Percentiles rank a stretch among this genome's conserved stretches.
phyloP scores from a whole-genome alignment of 768 basidiomycete genomes.

The Suillus brevipes region DNA sequence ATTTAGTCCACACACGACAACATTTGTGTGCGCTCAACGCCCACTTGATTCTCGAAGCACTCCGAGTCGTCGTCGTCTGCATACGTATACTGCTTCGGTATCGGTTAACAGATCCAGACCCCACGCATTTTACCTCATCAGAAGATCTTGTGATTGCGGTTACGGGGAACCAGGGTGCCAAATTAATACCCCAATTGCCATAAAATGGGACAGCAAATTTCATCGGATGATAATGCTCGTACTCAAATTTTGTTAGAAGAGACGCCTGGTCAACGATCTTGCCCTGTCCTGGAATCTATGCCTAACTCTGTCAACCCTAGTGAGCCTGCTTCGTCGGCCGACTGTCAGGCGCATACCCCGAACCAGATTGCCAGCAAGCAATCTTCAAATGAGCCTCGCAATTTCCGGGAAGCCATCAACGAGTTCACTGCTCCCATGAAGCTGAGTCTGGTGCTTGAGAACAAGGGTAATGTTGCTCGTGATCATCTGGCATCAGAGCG shows the following conservation, averaged over 20 bases:
- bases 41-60: neutral
- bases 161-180: too few relatives aligned
- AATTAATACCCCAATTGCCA: neutral
- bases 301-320: neutral
- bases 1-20: neutral
- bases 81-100: neutral
- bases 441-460: conserved; percentile 45
- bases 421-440: conserved; percentile 11
- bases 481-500: conserved; percentile 66
- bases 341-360: neutral
- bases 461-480: conserved; percentile 61
- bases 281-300: neutral
- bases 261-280: neutral
- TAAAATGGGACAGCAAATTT: conserved; percentile 6
- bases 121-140: conserved; percentile 2
- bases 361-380: neutral
- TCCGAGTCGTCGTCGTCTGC: neutral
- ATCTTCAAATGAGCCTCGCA: neutral
- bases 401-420: conserved; percentile 4
- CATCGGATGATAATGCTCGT: neutral
- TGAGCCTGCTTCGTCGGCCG: neutral
- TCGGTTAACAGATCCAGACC: neutral
- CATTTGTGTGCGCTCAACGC: neutral
- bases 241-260: neutral
- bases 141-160: neutral